Conservation (phyloP, 2,329 filamentous ascomycete species). For the Apiospora sp. region DNA sequence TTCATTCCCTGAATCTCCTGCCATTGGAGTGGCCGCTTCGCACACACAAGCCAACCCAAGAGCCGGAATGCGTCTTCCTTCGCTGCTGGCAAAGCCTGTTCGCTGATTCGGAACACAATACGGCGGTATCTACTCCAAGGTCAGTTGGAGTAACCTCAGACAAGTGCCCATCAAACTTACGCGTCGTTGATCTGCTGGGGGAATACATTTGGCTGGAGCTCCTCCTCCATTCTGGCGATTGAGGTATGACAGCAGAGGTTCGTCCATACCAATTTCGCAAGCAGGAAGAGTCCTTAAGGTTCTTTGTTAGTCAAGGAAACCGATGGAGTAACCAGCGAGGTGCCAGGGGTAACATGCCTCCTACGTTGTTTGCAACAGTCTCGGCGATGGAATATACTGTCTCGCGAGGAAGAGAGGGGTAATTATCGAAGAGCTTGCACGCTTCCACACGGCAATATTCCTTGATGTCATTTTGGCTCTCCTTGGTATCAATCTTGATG, state of each 20-base stretch:
- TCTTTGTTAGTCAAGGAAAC: not conserved
- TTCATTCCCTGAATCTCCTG: slow-evolving; percentile 50
- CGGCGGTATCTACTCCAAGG: not conserved
- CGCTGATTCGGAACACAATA: not conserved
- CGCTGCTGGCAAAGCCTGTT: slow-evolving; percentile 16
- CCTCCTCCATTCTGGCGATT: slow-evolving; percentile 30
- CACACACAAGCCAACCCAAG: slow-evolving; percentile 49
- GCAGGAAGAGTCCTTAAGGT: slow-evolving; percentile 30
- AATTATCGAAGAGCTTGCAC: not conserved
- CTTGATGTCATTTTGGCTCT: slow-evolving; percentile 42
- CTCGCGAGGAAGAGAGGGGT: not conserved
- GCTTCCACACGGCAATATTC: slow-evolving; percentile 28
- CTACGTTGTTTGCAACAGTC: not conserved
- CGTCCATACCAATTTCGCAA: slow-evolving; percentile 29
- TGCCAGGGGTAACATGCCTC: not conserved
- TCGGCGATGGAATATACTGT: not conserved
- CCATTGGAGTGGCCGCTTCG: slow-evolving; percentile 48
- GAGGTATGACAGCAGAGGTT: slow-evolving; percentile 27
- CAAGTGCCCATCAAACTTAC: slow-evolving; percentile 28
- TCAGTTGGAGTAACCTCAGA: not conserved
- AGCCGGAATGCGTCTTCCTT: slow-evolving; percentile 35
- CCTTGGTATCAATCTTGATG: slow-evolving; percentile 32
- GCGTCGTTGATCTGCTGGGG: slow-evolving; percentile 32
- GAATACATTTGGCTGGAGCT: slow-evolving; percentile 31
- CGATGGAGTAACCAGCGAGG: not conserved